Conservation (phyloP, 305 asterid species). For the Petunia hybrid region DNA sequence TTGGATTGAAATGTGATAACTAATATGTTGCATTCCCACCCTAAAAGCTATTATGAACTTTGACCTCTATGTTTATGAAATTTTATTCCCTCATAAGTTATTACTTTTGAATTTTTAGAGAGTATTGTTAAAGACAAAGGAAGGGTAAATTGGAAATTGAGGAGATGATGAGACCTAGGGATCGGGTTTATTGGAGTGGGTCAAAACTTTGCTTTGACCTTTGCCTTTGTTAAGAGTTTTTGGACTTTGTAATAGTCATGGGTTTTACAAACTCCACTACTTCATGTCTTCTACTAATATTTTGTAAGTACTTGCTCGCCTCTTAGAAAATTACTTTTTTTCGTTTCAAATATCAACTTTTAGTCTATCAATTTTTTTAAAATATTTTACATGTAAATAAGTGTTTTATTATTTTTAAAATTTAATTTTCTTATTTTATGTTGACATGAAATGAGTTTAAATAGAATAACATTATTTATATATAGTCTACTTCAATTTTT, state of each 20-base stretch:
- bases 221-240: not conserved
- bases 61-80: not conserved
- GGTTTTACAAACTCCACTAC: not conserved
- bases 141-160: constrained; percentile 35
- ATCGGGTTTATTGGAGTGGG: constrained; percentile 35
- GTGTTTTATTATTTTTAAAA: too few species aligned
- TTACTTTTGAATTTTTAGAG: not conserved
- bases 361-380: too few species aligned
- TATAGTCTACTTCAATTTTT: too few species aligned
- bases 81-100: too few species aligned
- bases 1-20: too few species aligned
- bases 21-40: too few species aligned
- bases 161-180: constrained; percentile 29
- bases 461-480: too few species aligned
- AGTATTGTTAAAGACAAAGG: not conserved
- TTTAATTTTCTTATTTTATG: too few species aligned
- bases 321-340: too few species aligned
- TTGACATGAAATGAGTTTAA: too few species aligned
- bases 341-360: too few species aligned
- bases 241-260: constrained; percentile 16
- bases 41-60: not conserved
- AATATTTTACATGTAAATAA: too few species aligned
- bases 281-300: constrained; percentile 15
- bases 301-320: not conserved
- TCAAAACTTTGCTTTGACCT: constrained; percentile 36